phyloP scores from a whole-genome alignment of 2,329 filamentous ascomycete species.

The Rugonectria rugulosa region DNA sequence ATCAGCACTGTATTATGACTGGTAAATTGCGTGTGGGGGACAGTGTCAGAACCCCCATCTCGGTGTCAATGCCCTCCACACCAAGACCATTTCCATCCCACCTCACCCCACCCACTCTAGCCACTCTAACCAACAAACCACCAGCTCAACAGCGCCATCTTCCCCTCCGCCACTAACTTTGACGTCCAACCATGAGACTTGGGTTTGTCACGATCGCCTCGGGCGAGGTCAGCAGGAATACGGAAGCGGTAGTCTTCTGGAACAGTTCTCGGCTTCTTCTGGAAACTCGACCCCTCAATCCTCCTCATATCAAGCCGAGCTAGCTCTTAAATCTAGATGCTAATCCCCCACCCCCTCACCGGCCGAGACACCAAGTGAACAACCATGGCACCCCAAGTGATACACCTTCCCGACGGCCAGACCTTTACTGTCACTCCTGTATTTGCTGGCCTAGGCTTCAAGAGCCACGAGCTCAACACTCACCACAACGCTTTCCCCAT shows the following conservation, averaged over 20 bases:
- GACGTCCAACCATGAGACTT: constrained; percentile 39
- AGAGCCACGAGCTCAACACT: constrained; percentile 75
- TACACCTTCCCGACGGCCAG: constrained; percentile 88
- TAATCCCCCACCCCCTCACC: constrained; percentile 31
- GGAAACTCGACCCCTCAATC: constrained; percentile 28
- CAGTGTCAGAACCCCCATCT: constrained; percentile 2
- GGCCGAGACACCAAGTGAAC: constrained; percentile 18
- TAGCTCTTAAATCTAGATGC: constrained; percentile 35
- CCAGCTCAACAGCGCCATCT: constrained; percentile 16
- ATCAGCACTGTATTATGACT: not conserved
- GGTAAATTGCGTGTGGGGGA: not conserved
- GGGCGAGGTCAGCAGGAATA: constrained; percentile 36
- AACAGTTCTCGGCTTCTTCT: constrained; percentile 32
- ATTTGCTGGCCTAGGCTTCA: constrained; percentile 93
- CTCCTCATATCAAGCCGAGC: constrained; percentile 17
- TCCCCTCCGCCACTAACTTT: constrained; percentile 32
- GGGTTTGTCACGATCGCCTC: constrained; percentile 42
- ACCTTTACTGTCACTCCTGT: constrained; percentile 82
- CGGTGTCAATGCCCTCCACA: not conserved
- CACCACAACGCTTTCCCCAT: constrained; percentile 78
- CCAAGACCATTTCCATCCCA: constrained; percentile 6
- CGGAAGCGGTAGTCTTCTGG: constrained; percentile 37
- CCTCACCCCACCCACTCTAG: constrained; percentile 17
- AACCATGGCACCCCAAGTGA: constrained; percentile 52
- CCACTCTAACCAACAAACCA: constrained; percentile 19